Evolutionary conservation across 768 basidiomycete species (phyloP), one percentile per base, ranked within the genome.

Genomic region (Cystoderma amianthinum): DNA sequence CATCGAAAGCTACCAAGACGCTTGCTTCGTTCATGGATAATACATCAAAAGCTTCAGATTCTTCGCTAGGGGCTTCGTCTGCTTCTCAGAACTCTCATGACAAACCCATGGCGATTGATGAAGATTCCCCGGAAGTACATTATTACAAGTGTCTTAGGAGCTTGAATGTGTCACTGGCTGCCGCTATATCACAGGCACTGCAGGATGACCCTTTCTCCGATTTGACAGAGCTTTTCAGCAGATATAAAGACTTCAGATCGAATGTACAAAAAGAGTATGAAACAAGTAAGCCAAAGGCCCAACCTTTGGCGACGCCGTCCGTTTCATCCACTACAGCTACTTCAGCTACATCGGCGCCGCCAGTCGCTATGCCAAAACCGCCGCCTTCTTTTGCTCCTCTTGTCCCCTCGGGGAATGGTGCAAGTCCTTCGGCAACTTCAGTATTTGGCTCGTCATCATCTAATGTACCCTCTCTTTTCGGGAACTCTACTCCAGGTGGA

Each of bases 91-190:
- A 22, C 39, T 32, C 20, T 36, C 7, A 28, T 36, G 23, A 37
- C 42, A 33, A 24, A 56, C 20, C 24, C 36, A 48, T 44, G 42
- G 39, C 48, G 41, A 48, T 47, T 48, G 62, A 48, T 46, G 58
- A 47, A n/a, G 53, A 59, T 25, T 51, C 62, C 22, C 49, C 50
- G 12, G 67, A 70, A 24, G 49, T 76, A 12, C 74, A 75, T 39
- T 86, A 81, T 54, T 86, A 78, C 61, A 74, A 64, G 30, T 74
- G 78, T 18, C 70, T 89, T n/a, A 79, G 86, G 24, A 85, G 85
- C 11, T 68, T 89, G 32, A 89, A 89, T 51, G 59, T 72, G 23
- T 84, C 82, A 2, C 65, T 88, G 45, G 55, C 83, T 17, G 63
- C 71, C n/a, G 69, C 74, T 11, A 56, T 85, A 41, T 65, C 73